Conservation (phyloP, 345 rosid species). For the Clarkia xantiana region DNA sequence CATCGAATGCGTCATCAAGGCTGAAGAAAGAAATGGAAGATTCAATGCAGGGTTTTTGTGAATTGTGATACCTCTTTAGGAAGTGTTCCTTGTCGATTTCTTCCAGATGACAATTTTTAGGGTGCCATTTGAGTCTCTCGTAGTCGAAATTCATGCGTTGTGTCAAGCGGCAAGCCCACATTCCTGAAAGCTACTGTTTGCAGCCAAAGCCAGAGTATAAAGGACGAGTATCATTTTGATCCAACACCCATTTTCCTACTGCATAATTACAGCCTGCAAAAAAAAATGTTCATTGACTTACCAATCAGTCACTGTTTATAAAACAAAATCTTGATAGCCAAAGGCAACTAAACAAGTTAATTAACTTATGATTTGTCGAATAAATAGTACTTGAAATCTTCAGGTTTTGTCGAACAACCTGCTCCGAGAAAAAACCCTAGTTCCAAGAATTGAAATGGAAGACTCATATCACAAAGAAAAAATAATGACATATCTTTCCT, state of each 20-base stretch:
- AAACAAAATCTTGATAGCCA: no score
- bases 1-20: no score
- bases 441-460: no score
- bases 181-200: conserved; percentile 75
- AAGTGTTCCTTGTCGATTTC: conserved; percentile 57
- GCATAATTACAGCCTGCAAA: conserved; percentile 61
- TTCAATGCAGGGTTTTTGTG: no score
- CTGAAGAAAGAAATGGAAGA: no score
- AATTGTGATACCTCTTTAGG: conserved; percentile 71
- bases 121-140: conserved; percentile 73
- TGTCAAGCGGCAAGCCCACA: conserved; percentile 94
- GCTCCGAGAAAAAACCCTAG: no score
- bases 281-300: neutral
- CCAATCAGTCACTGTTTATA: conserved; percentile 5
- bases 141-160: conserved; percentile 73
- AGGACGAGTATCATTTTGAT: conserved; percentile 45
- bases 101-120: conserved; percentile 70
- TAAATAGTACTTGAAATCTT: no score
- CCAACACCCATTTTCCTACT: conserved; percentile 88
- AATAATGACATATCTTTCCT: no score
- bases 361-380: no score
- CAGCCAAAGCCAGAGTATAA: conserved; percentile 69
- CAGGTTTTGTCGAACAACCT: no score
- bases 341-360: no score
- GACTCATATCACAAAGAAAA: no score